Conservation (phyloP, 2,329 filamentous ascomycete genomes). For the Dothistroma septosporum region DNA sequence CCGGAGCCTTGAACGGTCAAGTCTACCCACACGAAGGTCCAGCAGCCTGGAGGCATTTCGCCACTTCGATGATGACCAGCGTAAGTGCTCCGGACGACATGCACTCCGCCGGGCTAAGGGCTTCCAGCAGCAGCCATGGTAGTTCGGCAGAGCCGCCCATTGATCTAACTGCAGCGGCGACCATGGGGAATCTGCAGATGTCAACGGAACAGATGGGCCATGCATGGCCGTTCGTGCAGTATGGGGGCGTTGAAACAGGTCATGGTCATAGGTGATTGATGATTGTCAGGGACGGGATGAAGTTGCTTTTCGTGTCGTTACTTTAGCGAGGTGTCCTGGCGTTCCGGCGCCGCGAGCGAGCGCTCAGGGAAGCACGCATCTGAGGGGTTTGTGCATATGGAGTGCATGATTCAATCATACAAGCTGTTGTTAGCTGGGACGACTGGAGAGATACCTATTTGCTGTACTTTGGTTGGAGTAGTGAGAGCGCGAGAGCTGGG, state of each 20-base stretch:
- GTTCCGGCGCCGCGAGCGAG: neutral
- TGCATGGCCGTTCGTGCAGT: slow-evolving; percentile 28
- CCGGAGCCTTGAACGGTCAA: slow-evolving; percentile 14
- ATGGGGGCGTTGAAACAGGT: slow-evolving; percentile 2
- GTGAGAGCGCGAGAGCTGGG: neutral
- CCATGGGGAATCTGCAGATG: slow-evolving; percentile 24
- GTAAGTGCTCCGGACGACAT: slow-evolving; percentile 19
- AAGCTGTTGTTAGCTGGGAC: neutral
- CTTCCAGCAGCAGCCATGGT: slow-evolving; percentile 12
- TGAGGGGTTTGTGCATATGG: neutral
- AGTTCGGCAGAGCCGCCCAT: slow-evolving; percentile 12
- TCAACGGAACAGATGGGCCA: slow-evolving; percentile 18
- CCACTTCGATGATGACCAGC: slow-evolving; percentile 28
- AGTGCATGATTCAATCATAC: neutral
- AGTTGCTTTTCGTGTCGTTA: neutral
- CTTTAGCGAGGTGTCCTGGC: slow-evolving; percentile 1
- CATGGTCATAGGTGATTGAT: neutral
- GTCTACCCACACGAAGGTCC: slow-evolving; percentile 23
- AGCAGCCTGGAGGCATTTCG: slow-evolving; percentile 33
- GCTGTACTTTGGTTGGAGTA: neutral
- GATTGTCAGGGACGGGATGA: neutral
- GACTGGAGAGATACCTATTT: slow-evolving; percentile 6
- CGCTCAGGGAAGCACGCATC: neutral
- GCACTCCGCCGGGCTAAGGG: slow-evolving; percentile 15
- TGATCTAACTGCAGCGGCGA: slow-evolving; percentile 10